Base-by-base conservation (phyloP, 345 rosid species). In the Punica granatum region DNA sequence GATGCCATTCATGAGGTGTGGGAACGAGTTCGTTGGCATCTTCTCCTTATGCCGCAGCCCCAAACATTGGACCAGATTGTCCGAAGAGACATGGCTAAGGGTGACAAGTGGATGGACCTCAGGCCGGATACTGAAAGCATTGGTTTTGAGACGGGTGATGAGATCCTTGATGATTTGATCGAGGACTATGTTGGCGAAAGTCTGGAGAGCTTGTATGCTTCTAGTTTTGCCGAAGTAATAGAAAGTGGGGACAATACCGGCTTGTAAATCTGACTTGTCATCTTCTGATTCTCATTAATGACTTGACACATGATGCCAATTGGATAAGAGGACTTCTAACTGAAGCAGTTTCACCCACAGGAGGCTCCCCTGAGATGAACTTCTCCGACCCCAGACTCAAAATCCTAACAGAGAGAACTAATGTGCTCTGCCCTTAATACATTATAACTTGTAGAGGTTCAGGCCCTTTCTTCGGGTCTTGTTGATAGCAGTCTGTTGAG, bases 11-110 rank as follows among this genome's bases (percentile, higher is more conserved):
- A 42, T 64, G 86, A 85, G 79, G 88, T 90, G 30, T 88, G 88
- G 87, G 83, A 86, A 74, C 88, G 83, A 75, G 84, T 89, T 67
- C 72, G 69, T 32, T 88, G 96, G 96, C 82, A 94, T 79, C 84
- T 89, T 75, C 74, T 79, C 33, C 92, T 87, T 10, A 67, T 82
- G 41, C 84, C 95, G 30, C 65, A 82, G 70, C 95, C 97, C 69
- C 82, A 54, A 68, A 84, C 84, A n/a, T 64, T 94, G 70, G 97
- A 94, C 44, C 96, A 86, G 69, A 81, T 92, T 65, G 90, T 88
- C 42, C 64, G 59, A 42, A 94, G 87, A 77, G 99, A 90, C 79
- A 48, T 94, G 88, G 77, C 85, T 19, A 88, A 79, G 61, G 49
- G 70, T 36, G 85, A 88, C 64, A 74, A 48, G 13, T 94, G 96